These are phyloP conservation scores for Eremothecium coryli DNA, from an alignment of 1,139 yeast genomes.

Conservation along the genomic window DNA sequence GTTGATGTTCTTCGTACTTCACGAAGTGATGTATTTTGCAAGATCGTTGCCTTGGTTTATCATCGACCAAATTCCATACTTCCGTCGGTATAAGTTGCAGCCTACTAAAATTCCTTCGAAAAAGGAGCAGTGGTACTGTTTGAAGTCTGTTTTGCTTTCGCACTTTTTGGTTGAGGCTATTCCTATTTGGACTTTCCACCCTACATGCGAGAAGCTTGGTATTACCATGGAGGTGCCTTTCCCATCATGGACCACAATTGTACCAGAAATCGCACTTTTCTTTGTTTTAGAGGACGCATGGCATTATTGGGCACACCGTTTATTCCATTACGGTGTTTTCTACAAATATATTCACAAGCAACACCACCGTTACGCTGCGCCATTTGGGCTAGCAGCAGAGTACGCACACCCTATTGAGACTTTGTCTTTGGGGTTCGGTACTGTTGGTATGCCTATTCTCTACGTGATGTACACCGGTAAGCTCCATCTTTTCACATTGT, in stretches of 20 bases:
- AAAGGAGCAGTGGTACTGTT: constrained; percentile 85
- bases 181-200: constrained; percentile 95
- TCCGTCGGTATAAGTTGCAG: constrained; percentile 73
- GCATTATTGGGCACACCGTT: constrained; percentile 93
- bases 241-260: constrained; percentile 53
- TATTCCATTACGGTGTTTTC: constrained; percentile 74
- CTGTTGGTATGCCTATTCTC: constrained; percentile 84
- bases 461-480: constrained; percentile 55
- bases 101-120: constrained; percentile 67
- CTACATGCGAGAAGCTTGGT: constrained; percentile 68
- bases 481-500: constrained; percentile 75
- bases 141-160: constrained; percentile 70
- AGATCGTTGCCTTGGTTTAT: constrained; percentile 80
- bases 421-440: constrained; percentile 81
- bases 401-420: constrained; percentile 95
- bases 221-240: constrained; percentile 75
- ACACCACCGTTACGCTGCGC: constrained; percentile 95
- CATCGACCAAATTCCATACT: constrained; percentile 66
- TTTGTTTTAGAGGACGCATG: constrained; percentile 85
- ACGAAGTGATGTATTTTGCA: constrained; percentile 75
- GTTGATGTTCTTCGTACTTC: constrained; percentile 58
- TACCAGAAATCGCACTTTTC: constrained; percentile 58
- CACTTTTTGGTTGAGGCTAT: constrained; percentile 88
- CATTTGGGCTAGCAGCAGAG: constrained; percentile 93
- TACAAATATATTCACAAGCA: constrained; percentile 90